Percentiles rank a stretch among this genome's conserved stretches.
These are phyloP conservation scores for Daldinia grandis DNA, from an alignment of 495 filamentous ascomycete species.

Conservation along the genomic window DNA sequence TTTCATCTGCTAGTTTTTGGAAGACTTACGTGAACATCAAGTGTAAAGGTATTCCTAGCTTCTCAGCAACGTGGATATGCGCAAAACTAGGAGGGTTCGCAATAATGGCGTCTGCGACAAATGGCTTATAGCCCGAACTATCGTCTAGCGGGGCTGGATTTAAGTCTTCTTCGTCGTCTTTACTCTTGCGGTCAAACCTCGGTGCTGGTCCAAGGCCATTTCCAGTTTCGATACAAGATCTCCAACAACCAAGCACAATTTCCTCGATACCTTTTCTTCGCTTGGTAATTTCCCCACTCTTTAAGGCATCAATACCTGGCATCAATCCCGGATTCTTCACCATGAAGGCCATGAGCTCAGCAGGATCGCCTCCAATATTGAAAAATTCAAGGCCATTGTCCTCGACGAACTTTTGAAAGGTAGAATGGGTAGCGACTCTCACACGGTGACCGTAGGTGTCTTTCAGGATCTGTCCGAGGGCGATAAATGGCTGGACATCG, in stretches of 20 bases:
- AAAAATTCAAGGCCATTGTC: conserved; percentile 82
- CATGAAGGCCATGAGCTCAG: conserved; percentile 86
- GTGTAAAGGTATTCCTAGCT: conserved; percentile 78
- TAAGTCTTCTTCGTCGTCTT: conserved; percentile 14
- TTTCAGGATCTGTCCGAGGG: conserved; percentile 70
- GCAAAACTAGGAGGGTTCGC: conserved; percentile 86
- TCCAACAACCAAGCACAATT: conserved; percentile 82
- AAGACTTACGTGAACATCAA: conserved; percentile 83
- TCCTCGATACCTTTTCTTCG: conserved; percentile 72
- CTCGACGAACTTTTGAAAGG: conserved; percentile 73
- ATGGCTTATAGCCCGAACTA: conserved; percentile 57
- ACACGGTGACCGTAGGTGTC: conserved; percentile 75
- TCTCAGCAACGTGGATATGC: conserved; percentile 83
- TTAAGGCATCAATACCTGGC: conserved; percentile 71
- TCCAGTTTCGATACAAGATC: conserved; percentile 70
- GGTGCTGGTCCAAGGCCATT: conserved; percentile 55
- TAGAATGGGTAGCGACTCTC: conserved; percentile 76
- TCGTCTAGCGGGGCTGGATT: conserved; percentile 9
- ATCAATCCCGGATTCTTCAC: conserved; percentile 85
- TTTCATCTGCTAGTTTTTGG: conserved; percentile 61
- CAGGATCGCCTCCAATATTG: conserved; percentile 78
- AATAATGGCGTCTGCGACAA: conserved; percentile 83
- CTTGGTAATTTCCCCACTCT: conserved; percentile 71
- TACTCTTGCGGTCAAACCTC: conserved; percentile 32
- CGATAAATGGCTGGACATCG: conserved; percentile 81